Conservation (phyloP, 352 stramenopile genomes). For the Globisporangium recalcitrans region DNA sequence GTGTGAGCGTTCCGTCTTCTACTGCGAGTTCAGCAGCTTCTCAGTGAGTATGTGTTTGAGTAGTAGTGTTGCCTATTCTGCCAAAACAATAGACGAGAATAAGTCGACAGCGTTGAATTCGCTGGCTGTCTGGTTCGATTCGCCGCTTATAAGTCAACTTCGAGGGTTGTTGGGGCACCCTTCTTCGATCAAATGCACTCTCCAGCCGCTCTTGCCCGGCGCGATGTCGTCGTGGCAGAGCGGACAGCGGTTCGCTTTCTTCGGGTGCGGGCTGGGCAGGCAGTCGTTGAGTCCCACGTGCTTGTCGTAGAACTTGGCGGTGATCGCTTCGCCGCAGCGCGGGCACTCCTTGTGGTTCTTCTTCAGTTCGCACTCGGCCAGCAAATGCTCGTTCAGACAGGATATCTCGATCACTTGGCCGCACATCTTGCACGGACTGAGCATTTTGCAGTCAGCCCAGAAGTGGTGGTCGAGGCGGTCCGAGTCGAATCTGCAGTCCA, state of each 20-base stretch:
- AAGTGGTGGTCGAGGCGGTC: constrained; percentile 90
- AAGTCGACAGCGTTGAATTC: background rate
- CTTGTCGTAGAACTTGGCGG: constrained; percentile 75
- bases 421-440: constrained; percentile 91
- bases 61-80: background rate
- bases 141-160: constrained; percentile 12
- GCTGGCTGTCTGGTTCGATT: background rate
- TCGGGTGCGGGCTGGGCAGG: constrained; percentile 42
- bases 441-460: constrained; percentile 88
- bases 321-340: constrained; percentile 82
- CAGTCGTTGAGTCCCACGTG: constrained; percentile 78
- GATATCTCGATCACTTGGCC: constrained; percentile 91
- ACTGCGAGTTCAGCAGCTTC: background rate
- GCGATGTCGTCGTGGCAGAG: constrained; percentile 77
- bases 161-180: constrained; percentile 76
- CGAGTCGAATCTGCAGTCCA: constrained; percentile 85
- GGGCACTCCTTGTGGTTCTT: constrained; percentile 78
- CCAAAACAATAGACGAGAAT: background rate
- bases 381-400: constrained; percentile 86
- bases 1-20: background rate
- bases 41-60: background rate
- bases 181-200: constrained; percentile 59
- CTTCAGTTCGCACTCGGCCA: constrained; percentile 85
- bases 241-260: constrained; percentile 68
- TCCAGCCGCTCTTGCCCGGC: constrained; percentile 64